Base-by-base conservation (phyloP, 306 rosid genomes). In the Cicer arietinum region DNA sequence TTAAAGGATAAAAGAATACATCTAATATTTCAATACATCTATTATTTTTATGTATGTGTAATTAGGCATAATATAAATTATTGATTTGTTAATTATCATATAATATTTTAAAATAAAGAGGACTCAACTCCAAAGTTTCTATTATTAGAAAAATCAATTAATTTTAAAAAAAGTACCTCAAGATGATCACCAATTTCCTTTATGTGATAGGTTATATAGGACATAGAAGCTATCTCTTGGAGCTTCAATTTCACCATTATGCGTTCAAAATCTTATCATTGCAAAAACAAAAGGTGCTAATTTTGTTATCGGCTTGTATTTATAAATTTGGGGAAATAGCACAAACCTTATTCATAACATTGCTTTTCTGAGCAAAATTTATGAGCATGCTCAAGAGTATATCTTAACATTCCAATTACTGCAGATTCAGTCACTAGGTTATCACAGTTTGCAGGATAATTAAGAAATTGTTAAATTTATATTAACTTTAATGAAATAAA, bases 301-400 rank as follows among this genome's bases (percentile, higher is more conserved):
- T 44, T 47, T 71, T 6, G 12, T 51, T 52, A 41, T 12, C 45
- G 18, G 16, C 40, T 25, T 69, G 77, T 5, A 46, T 77, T 65
- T 8, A 71, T 63, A 63, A 41, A 59, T 70, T 59, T 76, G 16
- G 22, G 47, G 20, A 65, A 50, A 68, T 47, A 77, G 65, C 73
- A 69, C 81, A 54, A 71, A 90, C 96, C 94, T 83, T 88, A 44
- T 79, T 66, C 77, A 62, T 63, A 47, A 57, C 37, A 48, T 47
- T 62, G 50, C 12, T 54, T 84, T 83, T 88, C 58, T 39, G 87
- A 60, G 89, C 83, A 75, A 88, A 76, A 80, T 89, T 85, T 83
- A 85, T 85, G 54, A 40, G 98, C 94, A 73, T 87, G 98, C 81
- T 81, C 97, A 73, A 94, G 91, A 40, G 90, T 78, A 79, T 86